Evolutionary conservation across 352 stramenopile species (phyloP).

Genomic region (Phytophthora sp.): DNA sequence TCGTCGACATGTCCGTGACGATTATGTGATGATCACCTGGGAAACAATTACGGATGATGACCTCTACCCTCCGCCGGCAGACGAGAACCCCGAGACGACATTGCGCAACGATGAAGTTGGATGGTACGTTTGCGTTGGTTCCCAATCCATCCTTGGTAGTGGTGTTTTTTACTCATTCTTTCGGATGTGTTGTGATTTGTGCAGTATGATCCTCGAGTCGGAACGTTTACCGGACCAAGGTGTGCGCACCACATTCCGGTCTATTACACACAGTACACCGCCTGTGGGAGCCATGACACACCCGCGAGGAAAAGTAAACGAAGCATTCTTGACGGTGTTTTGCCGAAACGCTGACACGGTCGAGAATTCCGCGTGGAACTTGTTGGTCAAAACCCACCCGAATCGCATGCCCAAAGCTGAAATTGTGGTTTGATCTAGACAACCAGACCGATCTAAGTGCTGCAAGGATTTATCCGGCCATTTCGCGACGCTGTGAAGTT

Average conservation of each 20-base stretch:
- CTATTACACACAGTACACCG: constrained; percentile 73
- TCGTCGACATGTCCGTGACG: constrained; percentile 57
- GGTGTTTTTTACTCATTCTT: constrained; percentile 1
- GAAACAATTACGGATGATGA: constrained; percentile 73
- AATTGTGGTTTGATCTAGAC: constrained; percentile 33
- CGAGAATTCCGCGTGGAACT: constrained; percentile 65
- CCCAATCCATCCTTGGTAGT: neutral
- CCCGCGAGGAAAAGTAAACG: constrained; percentile 73
- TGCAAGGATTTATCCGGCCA: neutral
- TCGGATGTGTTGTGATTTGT: neutral
- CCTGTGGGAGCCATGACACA: constrained; percentile 70
- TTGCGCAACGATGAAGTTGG: constrained; percentile 83
- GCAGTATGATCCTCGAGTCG: constrained; percentile 73
- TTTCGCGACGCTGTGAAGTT: no score
- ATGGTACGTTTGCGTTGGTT: constrained; percentile 49
- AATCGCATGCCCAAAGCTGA: constrained; percentile 29
- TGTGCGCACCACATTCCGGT: constrained; percentile 62
- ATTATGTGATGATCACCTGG: constrained; percentile 73
- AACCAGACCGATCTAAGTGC: neutral
- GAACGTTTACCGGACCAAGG: constrained; percentile 53
- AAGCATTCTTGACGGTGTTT: constrained; percentile 80
- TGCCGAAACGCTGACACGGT: constrained; percentile 78
- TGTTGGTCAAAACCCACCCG: constrained; percentile 63
- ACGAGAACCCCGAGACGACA: constrained; percentile 58
- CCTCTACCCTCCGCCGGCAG: constrained; percentile 49